Evolutionary conservation across 306 rosid species (phyloP), one percentile per base, ranked within the genome.

Genomic region (Sindora glabra): DNA sequence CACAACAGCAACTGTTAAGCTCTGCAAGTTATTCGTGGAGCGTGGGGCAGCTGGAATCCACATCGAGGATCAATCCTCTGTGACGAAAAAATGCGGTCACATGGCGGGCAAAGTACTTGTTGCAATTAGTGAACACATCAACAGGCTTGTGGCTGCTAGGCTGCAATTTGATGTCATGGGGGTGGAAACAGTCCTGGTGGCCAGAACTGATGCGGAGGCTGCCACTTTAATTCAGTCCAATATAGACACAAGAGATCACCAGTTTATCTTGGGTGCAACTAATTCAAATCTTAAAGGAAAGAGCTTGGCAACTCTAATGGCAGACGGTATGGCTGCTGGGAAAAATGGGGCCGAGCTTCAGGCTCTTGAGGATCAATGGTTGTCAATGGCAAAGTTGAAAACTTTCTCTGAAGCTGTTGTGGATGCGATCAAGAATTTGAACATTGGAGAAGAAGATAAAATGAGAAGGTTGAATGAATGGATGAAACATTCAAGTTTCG

Each of bases 31-130:
- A 21, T 92, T 92, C 11, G 99, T 86, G 40, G 99, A 92, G 72
- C 85, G 96, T 5, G 99, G 99, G 5, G 99, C 97, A 0, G 96
- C 99, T 2, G 99, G 99, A 0, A 86, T 92, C 32, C 99, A 92
- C 79, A 89, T 92, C 36, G 99, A 92, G 76, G 99, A 92, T 69
- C 99, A 92, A 64, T 82, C 90, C 33, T 86, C 99, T 1, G 80
- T 84, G 42, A 84, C 95, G 8, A 92, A 92, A 40, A 92, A 92
- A 76, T 92, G 99, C 50, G 97, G 99, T 21, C 99, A 92, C 81
- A 86, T 92, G 99, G 99, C 95, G 0, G 96, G 96, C 15, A 92
- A 92, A 65, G 99, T 92, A 21, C 79, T 92, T 0, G 99, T 89
- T 37, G 74, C 95, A 2, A 76, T 74, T 0, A 84, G 90, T 29